Base-by-base conservation (phyloP, 495 filamentous ascomycete species). In the Hamigera avellanea region DNA sequence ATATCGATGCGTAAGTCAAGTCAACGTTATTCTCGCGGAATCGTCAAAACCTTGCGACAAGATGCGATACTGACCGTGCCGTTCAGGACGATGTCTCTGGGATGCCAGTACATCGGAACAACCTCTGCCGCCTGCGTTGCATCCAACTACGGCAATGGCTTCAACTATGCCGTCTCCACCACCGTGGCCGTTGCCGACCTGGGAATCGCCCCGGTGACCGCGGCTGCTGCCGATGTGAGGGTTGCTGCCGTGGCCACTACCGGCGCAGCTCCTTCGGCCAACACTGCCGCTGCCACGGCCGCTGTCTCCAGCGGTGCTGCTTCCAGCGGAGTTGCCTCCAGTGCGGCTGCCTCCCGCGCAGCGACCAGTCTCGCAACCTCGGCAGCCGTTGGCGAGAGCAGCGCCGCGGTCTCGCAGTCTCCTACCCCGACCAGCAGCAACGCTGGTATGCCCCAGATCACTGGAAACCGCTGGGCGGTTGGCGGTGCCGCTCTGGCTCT, bases 401-500 rank as follows among this genome's bases (percentile, higher is more conserved):
- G 21, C 21, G 21, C 21, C 9, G 4, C 21, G 4, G 21, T 4
- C 9, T 4, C 21, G 21, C 21, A 23, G 21, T 23, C 21, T 4
- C 5, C 21, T 23, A 23, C 5, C 21, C 21, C 4, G 21, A 23
- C 21, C 9, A 23, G 21, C 21, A 23, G 5, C 5, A 30, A 30
- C 14, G 27, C 27, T 12, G 27, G 6, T 30, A 14, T 30, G 10
- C 12, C 27, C 5, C 27, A 30, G 27, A 12, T 14, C 27, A 30
- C 27, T n/a, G 27, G 27, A 14, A 23, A 23, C 14, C 27, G 14
- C 27, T 60, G 50, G 56, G 39, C 51, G 9, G 41, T 54, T 7
- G 48, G 52, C 21, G 59, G 52, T 32, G 56, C 52, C 16, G 49
- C 44, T 7, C 32, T 58, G 48, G 50, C 46, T 14, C 23, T 62